A percentile compares a stretch with the other conserved stretches of the same genome.
Evolutionary conservation across 2,329 filamentous ascomycete genomes (phyloP).

Genomic region (Canariomyces notabilis): DNA sequence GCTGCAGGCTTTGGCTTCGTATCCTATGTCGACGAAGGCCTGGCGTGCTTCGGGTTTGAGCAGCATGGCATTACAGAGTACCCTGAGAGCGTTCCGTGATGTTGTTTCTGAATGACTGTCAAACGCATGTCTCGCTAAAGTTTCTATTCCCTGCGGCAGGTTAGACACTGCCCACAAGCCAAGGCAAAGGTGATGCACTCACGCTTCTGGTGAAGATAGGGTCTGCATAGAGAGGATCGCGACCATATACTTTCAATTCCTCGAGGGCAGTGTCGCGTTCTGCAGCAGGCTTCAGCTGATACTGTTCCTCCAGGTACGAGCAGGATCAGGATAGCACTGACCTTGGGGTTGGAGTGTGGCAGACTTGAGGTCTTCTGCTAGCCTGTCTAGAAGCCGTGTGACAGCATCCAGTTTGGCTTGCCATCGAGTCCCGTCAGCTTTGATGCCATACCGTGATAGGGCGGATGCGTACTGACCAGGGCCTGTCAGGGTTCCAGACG

Average conservation of each 20-base stretch:
- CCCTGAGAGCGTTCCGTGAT: constrained; percentile 71
- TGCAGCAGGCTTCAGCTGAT: constrained; percentile 30
- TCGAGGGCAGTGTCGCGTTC: constrained; percentile 59
- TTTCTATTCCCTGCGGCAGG: constrained; percentile 61
- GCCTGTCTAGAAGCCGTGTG: constrained; percentile 54
- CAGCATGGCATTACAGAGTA: constrained; percentile 79
- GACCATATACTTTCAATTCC: constrained; percentile 73
- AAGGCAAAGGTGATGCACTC: constrained; percentile 37
- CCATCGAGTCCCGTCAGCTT: constrained; percentile 11
- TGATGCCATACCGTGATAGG: neutral
- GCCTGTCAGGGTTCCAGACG: constrained; percentile 34
- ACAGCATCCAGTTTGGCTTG: constrained; percentile 66
- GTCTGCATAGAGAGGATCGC: constrained; percentile 65
- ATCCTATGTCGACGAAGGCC: constrained; percentile 66
- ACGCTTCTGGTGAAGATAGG: constrained; percentile 81
- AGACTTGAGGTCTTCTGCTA: constrained; percentile 59
- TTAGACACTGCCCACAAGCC: neutral
- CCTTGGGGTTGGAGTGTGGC: constrained; percentile 54
- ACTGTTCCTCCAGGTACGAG: no score
- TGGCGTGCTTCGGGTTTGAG: constrained; percentile 64
- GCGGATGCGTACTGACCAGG: constrained; percentile 35
- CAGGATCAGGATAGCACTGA: constrained; percentile 37
- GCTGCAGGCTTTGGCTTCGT: constrained; percentile 61
- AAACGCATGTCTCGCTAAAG: constrained; percentile 69
- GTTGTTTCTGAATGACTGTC: constrained; percentile 57